Evolutionary conservation across 2,329 filamentous ascomycete genomes (phyloP).

Genomic region (Purpureocillium takamizusanense): DNA sequence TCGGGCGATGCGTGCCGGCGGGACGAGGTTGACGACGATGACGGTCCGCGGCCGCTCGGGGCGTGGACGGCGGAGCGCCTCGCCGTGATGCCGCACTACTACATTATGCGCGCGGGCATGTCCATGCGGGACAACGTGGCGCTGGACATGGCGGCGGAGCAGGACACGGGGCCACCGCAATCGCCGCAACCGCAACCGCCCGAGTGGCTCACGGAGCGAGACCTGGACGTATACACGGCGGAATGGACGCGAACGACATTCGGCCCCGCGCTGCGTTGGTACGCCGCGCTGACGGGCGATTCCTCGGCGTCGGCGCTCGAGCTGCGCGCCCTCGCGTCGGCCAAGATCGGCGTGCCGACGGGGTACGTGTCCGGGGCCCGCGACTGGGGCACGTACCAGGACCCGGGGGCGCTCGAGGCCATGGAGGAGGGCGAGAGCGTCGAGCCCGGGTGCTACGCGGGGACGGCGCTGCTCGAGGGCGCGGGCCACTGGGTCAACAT

Average conservation of each 20-base stretch:
- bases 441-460: conserved; percentile 42
- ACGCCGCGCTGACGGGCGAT: conserved; percentile 45
- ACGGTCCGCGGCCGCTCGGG: conserved; percentile 42
- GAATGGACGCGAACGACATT: conserved; percentile 57
- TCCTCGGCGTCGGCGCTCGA: too few relatives aligned
- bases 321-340: conserved; percentile 10
- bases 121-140: conserved; percentile 51
- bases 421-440: conserved; percentile 15
- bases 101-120: conserved; percentile 51
- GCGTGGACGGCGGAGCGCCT: conserved; percentile 49
- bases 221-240: conserved; percentile 48
- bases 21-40: too few relatives aligned
- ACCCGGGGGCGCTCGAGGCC: conserved; percentile 51
- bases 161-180: too few relatives aligned
- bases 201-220: conserved; percentile 13
- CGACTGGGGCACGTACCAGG: conserved; percentile 63
- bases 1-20: conserved; percentile 50
- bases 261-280: conserved; percentile 60
- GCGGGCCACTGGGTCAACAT: conserved; percentile 66
- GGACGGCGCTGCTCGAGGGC: conserved; percentile 42
- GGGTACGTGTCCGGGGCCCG: conserved; percentile 51
- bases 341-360: conserved; percentile 46
- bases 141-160: conserved; percentile 1
- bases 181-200: too few relatives aligned
- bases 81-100: conserved; percentile 55